Evolutionary conservation across 257 asterid species (phyloP).

Genomic region (Solanum commersonii): DNA sequence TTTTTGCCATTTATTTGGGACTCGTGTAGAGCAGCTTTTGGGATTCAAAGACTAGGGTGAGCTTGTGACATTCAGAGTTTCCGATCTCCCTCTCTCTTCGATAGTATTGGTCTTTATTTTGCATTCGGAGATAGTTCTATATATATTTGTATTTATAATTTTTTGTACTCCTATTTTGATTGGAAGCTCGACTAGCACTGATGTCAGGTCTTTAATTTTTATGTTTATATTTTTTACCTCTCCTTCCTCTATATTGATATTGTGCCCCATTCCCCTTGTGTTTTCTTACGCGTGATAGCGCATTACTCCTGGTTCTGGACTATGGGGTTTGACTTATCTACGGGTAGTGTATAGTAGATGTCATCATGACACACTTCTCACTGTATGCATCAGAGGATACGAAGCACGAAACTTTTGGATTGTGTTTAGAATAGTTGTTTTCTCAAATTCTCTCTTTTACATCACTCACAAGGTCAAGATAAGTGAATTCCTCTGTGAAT

Average conservation of each 20-base stretch:
- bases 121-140: background rate
- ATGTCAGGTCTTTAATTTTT: background rate
- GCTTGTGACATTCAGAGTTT: background rate
- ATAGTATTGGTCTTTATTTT: too few relatives aligned
- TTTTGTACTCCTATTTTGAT: too few relatives aligned
- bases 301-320: background rate
- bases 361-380: background rate
- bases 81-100: background rate
- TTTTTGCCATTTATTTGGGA: too few relatives aligned
- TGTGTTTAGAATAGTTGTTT: too few relatives aligned
- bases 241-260: background rate
- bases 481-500: background rate
- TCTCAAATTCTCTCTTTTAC: background rate
- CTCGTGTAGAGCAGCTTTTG: background rate
- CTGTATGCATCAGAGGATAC: background rate
- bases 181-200: background rate
- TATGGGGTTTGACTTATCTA: background rate
- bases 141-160: background rate
- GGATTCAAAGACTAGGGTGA: background rate
- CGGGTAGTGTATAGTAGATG: background rate
- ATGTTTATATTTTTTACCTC: background rate
- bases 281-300: background rate
- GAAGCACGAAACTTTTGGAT: background rate
- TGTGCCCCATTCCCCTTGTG: background rate
- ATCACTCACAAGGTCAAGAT: background rate